phyloP scores from a whole-genome alignment of 2,329 filamentous ascomycete species.

The Diaporthe amygdali region DNA sequence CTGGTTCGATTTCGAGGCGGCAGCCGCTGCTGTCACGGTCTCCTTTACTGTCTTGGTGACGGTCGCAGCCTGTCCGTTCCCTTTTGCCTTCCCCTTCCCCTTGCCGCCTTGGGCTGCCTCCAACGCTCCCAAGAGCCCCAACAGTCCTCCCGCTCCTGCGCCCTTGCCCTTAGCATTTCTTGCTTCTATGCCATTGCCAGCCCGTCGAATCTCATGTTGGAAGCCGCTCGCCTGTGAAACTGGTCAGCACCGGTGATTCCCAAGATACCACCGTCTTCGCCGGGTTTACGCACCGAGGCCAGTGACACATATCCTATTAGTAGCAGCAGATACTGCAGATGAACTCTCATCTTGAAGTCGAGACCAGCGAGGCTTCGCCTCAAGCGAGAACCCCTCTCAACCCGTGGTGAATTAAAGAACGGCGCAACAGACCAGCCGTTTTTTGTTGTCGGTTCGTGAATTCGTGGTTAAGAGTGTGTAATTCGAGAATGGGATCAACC shows the following conservation, averaged over 20 bases:
- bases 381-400: background rate
- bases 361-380: constrained; percentile 15
- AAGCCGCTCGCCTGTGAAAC: constrained; percentile 15
- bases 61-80: background rate
- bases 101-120: background rate
- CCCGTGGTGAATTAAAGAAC: constrained; percentile 7
- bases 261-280: background rate
- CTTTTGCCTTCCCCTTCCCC: background rate
- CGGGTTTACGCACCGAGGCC: constrained; percentile 14
- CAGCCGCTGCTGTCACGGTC: constrained; percentile 8
- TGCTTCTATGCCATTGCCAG: background rate
- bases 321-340: constrained; percentile 13
- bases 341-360: constrained; percentile 21
- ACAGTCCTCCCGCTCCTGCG: background rate
- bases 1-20: background rate
- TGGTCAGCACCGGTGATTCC: background rate
- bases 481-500: constrained; percentile 10
- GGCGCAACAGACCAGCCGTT: constrained; percentile 27
- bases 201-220: constrained; percentile 7
- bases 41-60: constrained; percentile 15
- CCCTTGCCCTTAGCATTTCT: background rate
- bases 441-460: constrained; percentile 9
- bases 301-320: constrained; percentile 22
- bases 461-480: background rate
- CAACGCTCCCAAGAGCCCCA: background rate